Conservation (phyloP, 345 rosid genomes). For the Salix suchowensis region DNA sequence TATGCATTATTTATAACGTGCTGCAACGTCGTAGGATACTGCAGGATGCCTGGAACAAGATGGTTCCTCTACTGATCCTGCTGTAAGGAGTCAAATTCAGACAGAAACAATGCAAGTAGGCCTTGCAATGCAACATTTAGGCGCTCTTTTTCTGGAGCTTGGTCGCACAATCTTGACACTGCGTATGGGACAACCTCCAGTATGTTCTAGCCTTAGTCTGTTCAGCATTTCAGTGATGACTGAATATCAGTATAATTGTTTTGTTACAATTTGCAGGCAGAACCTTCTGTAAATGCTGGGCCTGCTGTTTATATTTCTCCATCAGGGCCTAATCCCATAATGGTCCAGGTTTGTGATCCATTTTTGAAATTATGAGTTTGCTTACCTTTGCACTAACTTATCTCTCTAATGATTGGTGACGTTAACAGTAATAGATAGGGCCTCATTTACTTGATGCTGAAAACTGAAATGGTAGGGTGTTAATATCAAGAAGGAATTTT, state of each 20-base stretch:
- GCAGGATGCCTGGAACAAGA: constrained; percentile 79
- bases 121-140: constrained; percentile 77
- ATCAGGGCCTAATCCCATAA: constrained; percentile 88
- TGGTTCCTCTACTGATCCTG: constrained; percentile 59
- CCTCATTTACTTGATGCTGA: neutral
- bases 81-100: constrained; percentile 66
- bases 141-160: constrained; percentile 89
- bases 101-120: constrained; percentile 68
- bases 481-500: neutral
- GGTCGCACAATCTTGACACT: constrained; percentile 79
- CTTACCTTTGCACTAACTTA: neutral
- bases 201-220: constrained; percentile 24
- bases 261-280: constrained; percentile 43
- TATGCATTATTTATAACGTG: constrained; percentile 34
- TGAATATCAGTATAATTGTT: neutral
- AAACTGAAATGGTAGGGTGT: neutral
- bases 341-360: constrained; percentile 74
- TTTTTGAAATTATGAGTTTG: neutral
- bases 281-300: constrained; percentile 74
- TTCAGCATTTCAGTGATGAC: neutral
- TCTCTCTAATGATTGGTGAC: neutral
- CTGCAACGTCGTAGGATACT: constrained; percentile 71
- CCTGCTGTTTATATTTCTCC: constrained; percentile 92
- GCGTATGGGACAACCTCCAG: constrained; percentile 82
- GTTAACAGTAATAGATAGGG: neutral